Conservation (phyloP, 805 yeast genomes). For the Pichia nakasei region DNA sequence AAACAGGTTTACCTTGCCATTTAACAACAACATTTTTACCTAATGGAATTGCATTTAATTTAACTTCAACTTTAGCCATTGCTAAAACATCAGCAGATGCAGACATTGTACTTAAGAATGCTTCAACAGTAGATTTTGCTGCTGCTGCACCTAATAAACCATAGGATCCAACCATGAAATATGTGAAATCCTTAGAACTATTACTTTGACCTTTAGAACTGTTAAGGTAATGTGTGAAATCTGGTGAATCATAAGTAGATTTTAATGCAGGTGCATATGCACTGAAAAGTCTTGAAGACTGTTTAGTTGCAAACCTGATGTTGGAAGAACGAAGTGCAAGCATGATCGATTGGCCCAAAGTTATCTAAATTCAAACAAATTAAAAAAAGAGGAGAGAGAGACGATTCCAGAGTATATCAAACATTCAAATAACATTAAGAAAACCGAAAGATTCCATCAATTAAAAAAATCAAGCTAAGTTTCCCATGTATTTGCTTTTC, state of each 20-base stretch:
- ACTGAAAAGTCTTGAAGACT: neutral
- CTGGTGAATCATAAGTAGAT: conserved; percentile 85
- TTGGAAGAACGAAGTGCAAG: conserved; percentile 47
- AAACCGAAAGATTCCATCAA: too few species aligned
- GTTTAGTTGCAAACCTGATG: too few species aligned
- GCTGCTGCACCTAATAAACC: conserved; percentile 89
- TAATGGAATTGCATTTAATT: conserved; percentile 85
- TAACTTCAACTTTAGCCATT: conserved; percentile 98
- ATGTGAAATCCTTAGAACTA: conserved; percentile 76
- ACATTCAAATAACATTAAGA: too few species aligned
- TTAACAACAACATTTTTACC: conserved; percentile 97
- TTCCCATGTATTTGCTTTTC: too few species aligned
- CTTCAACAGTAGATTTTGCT: conserved; percentile 92
- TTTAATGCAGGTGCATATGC: conserved; percentile 38
- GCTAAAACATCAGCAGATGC: conserved; percentile 99
- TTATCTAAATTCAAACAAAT: too few species aligned
- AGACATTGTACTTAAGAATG: conserved; percentile 85
- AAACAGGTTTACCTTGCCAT: conserved; percentile 99
- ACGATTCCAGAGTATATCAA: too few species aligned
- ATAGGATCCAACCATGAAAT: conserved; percentile 95
- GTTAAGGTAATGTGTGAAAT: conserved; percentile 74
- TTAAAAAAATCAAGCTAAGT: too few species aligned
- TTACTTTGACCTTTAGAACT: conserved; percentile 56
- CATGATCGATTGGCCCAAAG: too few species aligned
- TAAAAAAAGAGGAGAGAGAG: too few species aligned